phyloP scores from a whole-genome alignment of 495 filamentous ascomycete species.

The Annulohypoxylon stygium region DNA sequence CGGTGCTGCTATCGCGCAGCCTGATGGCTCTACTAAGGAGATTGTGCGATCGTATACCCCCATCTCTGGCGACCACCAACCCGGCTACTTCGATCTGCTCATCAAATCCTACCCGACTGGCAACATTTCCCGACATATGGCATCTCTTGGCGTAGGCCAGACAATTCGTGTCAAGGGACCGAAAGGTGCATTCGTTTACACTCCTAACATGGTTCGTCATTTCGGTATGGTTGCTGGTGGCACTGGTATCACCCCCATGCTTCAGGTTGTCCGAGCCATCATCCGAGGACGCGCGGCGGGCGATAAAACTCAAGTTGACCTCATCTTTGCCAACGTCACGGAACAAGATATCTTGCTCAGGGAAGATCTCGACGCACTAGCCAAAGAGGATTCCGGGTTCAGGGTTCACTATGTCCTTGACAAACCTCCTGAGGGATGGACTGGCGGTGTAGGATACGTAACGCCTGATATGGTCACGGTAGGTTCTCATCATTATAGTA shows the following conservation, averaged over 20 bases:
- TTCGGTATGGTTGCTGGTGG: constrained; percentile 99
- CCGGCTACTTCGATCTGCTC: constrained; percentile 95
- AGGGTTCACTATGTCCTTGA: constrained; percentile 94
- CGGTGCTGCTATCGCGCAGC: constrained; percentile 75
- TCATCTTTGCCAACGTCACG: constrained; percentile 97
- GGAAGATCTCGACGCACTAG: constrained; percentile 87
- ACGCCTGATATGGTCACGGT: constrained; percentile 97
- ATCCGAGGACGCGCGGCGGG: constrained; percentile 82
- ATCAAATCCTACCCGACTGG: constrained; percentile 98
- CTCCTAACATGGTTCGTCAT: constrained; percentile 90
- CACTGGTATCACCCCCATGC: constrained; percentile 98
- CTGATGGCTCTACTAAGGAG: constrained; percentile 81
- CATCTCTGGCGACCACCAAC: constrained; percentile 90
- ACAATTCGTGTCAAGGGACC: constrained; percentile 90
- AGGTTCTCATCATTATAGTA: constrained; percentile 44
- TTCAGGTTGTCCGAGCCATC: constrained; percentile 93
- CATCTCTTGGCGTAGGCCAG: constrained; percentile 82
- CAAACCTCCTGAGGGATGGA: constrained; percentile 92
- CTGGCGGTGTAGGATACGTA: constrained; percentile 91
- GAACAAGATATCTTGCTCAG: constrained; percentile 90
- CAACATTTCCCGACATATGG: constrained; percentile 94
- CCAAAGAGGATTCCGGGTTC: constrained; percentile 80
- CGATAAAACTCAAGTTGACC: constrained; percentile 88
- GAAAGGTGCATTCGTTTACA: constrained; percentile 97
- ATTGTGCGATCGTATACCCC: constrained; percentile 97